Conservation (phyloP, 2,329 filamentous ascomycete species). For the Pestalotiopsis sp. region DNA sequence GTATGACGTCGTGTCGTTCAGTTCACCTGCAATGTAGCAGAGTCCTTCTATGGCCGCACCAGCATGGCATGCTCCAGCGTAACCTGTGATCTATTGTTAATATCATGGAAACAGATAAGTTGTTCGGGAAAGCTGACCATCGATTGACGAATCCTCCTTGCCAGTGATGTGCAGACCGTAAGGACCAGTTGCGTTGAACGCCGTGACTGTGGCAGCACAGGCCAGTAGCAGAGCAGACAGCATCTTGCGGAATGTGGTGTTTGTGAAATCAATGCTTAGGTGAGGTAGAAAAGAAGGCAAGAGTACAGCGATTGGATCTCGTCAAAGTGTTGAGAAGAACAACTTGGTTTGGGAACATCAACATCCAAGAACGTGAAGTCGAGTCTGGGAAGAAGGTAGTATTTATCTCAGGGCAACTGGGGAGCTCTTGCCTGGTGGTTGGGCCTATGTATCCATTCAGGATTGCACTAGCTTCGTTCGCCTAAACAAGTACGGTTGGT, state of each 20-base stretch:
- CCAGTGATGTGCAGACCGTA: slow-evolving; percentile 22
- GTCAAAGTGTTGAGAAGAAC: neutral
- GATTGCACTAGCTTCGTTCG: neutral
- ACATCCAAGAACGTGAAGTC: neutral
- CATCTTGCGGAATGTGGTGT: neutral
- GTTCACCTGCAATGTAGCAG: slow-evolving; percentile 19
- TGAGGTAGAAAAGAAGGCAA: neutral
- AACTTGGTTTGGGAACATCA: neutral
- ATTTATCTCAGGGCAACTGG: neutral
- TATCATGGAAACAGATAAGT: neutral
- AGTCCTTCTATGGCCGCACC: slow-evolving; percentile 24
- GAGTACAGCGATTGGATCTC: neutral
- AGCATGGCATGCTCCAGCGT: slow-evolving; percentile 22
- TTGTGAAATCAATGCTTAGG: neutral
- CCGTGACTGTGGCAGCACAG: slow-evolving; percentile 17
- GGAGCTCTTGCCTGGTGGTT: neutral
- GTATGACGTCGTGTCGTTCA: slow-evolving; percentile 11
- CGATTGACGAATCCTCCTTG: slow-evolving; percentile 20
- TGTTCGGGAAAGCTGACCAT: slow-evolving; percentile 17
- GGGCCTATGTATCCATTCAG: neutral
- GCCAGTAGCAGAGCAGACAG: slow-evolving; percentile 5
- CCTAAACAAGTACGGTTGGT: neutral
- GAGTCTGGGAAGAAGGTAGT: neutral
- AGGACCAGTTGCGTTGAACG: slow-evolving; percentile 22
- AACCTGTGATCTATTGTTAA: slow-evolving; percentile 17